phyloP scores from a whole-genome alignment of 495 filamentous ascomycete species.

The Aspergillus ellipticus region DNA sequence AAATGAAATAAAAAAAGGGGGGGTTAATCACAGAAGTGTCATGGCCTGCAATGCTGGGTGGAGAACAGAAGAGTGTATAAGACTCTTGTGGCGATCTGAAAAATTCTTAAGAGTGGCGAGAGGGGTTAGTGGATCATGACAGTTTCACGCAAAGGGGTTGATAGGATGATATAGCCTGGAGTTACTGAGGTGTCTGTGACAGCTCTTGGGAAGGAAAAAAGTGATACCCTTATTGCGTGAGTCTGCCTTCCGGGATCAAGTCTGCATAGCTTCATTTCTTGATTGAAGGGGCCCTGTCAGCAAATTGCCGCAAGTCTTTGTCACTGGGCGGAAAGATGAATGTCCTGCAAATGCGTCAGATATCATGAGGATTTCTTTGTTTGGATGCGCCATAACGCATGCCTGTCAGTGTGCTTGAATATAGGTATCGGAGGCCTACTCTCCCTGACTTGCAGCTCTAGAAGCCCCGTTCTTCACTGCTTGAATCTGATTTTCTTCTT shows the following conservation, averaged over 20 bases:
- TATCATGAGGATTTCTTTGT: constrained; percentile 30
- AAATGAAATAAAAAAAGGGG: constrained; percentile 9
- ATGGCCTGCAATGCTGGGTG: neutral
- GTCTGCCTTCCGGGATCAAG: constrained; percentile 42
- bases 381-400: constrained; percentile 25
- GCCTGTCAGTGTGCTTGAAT: constrained; percentile 27
- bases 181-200: constrained; percentile 46
- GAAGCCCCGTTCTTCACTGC: constrained; percentile 21
- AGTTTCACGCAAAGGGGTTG: constrained; percentile 31
- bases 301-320: constrained; percentile 27
- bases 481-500: constrained; percentile 11
- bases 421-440: constrained; percentile 28
- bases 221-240: constrained; percentile 51
- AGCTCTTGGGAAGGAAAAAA: constrained; percentile 48
- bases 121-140: constrained; percentile 28
- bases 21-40: neutral
- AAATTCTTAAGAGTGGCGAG: constrained; percentile 30
- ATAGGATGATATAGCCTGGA: constrained; percentile 40
- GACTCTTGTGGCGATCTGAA: constrained; percentile 30
- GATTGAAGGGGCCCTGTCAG: constrained; percentile 29
- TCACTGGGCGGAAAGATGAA: constrained; percentile 17
- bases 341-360: constrained; percentile 31
- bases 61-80: constrained; percentile 5
- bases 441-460: constrained; percentile 39
- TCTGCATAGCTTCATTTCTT: constrained; percentile 40